Base-by-base conservation (phyloP, 2,329 filamentous ascomycete genomes). In the Stenocarpella maydis region DNA sequence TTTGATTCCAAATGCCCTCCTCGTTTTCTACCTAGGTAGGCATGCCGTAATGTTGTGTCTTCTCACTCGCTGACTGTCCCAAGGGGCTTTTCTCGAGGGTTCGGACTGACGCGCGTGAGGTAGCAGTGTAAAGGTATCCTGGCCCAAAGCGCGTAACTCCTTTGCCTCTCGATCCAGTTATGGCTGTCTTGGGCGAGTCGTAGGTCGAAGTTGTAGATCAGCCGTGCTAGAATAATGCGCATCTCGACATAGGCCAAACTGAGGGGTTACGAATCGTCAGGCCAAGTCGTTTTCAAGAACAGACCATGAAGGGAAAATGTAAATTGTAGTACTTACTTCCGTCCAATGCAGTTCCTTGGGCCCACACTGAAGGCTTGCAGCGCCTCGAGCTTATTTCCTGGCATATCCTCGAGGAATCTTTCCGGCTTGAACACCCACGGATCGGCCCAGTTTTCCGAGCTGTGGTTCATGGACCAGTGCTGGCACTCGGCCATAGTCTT, bases 141-240 rank as follows among this genome's bases (percentile, higher is more conserved):
- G 15, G 75, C 66, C 76, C 77, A 79, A 52, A 78, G 71, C 8
- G 75, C 5, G 67, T 74, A 76, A 14, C 74, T 75, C 61, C 71
- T 74, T 49, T 78, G 21, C 8, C 58, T 63, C 24, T 72, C 50
- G 2, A 76, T 73, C 77, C 77, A 79, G 15, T 74, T 65, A 8
- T 64, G 34, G n/a, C 71, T 71, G 45, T 77, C 75, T 6, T 77
- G 71, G 2, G 72, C 69, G 19, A 79, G 68, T 14, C 68, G 47
- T 43, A 80, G 53, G 53, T 80, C 78, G 61, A 81, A 81, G 41
- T 77, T 77, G 60, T 74, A 80, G 2, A 81, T 61, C 3, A 81
- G 34, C 1, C 74, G 73, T 8, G 78, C 76, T 2, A 81, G 65
- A 14, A 80, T 77, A 10, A 79, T 64, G 24, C 79, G 75, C 77